Evolutionary conservation across 257 asterid species (phyloP).

Genomic region (Solanum rostratum): DNA sequence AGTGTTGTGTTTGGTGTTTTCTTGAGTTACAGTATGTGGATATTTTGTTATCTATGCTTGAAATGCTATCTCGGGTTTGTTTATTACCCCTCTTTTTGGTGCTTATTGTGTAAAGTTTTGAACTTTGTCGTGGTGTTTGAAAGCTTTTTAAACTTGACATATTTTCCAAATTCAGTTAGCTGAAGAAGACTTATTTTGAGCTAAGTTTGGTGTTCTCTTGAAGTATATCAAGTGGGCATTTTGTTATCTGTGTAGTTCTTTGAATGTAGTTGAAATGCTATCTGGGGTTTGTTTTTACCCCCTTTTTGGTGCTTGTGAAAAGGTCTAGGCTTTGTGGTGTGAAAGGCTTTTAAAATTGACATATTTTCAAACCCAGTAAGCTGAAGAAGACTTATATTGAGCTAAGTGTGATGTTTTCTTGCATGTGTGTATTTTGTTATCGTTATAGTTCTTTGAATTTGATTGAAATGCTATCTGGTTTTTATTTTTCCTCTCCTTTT

Average conservation of each 20-base stretch:
- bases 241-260: background rate
- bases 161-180: background rate
- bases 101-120: background rate
- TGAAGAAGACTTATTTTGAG: background rate
- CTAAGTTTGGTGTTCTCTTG: background rate
- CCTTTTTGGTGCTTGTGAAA: background rate
- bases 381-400: background rate
- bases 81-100: too few relatives aligned
- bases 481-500: background rate
- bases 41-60: background rate
- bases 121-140: background rate
- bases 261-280: background rate
- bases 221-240: background rate
- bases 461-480: background rate
- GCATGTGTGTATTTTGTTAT: background rate
- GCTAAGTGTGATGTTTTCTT: background rate
- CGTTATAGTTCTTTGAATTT: background rate
- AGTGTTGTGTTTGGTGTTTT: background rate
- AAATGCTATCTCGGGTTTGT: background rate
- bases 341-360: background rate
- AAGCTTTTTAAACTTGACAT: background rate
- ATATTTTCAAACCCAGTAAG: background rate
- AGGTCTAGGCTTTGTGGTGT: background rate
- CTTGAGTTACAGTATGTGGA: background rate
- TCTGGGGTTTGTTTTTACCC: background rate